Evolutionary conservation across 768 basidiomycete genomes (phyloP).

Genomic region (Xerocomus brunneocitrinus): DNA sequence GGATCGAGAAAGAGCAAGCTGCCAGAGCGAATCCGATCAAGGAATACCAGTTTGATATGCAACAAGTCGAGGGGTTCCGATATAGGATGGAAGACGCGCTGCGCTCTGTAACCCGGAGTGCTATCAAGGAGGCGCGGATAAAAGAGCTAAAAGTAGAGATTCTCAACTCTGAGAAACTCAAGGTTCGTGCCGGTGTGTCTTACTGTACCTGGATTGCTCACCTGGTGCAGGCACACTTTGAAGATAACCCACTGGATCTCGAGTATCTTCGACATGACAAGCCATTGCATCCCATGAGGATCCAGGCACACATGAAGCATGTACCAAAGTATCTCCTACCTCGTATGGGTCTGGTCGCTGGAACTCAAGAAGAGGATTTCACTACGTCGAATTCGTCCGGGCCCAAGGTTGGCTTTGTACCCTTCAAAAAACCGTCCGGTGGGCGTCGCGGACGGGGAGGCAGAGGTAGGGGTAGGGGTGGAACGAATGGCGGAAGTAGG

Average conservation of each 20-base stretch:
- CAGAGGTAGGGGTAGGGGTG: conserved; percentile 37
- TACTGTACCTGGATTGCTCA: not conserved
- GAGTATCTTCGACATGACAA: conserved; percentile 94
- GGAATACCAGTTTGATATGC: conserved; percentile 93
- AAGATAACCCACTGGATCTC: conserved; percentile 92
- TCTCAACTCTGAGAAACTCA: conserved; percentile 92
- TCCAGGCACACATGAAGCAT: conserved; percentile 94
- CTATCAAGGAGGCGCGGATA: conserved; percentile 85
- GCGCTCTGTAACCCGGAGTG: conserved; percentile 78
- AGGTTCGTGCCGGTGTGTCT: conserved; percentile 47
- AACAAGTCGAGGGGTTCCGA: conserved; percentile 93
- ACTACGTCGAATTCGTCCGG: conserved; percentile 5
- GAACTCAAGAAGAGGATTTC: conserved; percentile 29
- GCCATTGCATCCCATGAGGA: conserved; percentile 81
- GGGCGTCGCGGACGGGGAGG: conserved; percentile 52
- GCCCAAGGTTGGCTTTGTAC: conserved; percentile 54
- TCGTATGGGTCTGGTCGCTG: conserved; percentile 50
- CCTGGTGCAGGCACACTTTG: conserved; percentile 80
- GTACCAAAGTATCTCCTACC: conserved; percentile 92
- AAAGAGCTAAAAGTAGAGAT: conserved; percentile 94
- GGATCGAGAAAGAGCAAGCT: conserved; percentile 74
- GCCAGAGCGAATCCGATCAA: conserved; percentile 55
- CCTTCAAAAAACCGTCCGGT: conserved; percentile 58
- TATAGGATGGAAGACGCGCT: conserved; percentile 98
- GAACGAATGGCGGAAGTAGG: conserved; percentile 38